These are phyloP conservation scores for Tylopilus cervinicoccineus DNA, from an alignment of 768 basidiomycete species.

Conservation along the genomic window DNA sequence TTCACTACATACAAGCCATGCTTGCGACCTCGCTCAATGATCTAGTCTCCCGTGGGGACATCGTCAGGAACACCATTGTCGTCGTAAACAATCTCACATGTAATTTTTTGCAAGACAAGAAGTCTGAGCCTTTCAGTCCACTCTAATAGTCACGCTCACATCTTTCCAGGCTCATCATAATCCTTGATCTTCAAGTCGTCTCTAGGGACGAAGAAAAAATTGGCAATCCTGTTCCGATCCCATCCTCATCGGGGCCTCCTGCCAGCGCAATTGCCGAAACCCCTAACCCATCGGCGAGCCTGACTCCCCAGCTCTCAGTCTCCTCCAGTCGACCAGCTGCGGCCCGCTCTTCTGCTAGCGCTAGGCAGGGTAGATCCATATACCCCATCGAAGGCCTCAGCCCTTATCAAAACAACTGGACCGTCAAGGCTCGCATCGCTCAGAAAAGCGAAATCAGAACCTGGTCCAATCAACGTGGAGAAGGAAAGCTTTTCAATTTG, in stretches of 20 bases:
- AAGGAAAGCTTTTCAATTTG: constrained; percentile 92
- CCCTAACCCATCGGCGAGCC: constrained; percentile 28
- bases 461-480: constrained; percentile 88
- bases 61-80: constrained; percentile 66
- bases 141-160: constrained; percentile 1
- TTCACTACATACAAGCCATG: constrained; percentile 88
- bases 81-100: constrained; percentile 73
- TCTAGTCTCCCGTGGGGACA: constrained; percentile 57
- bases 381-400: constrained; percentile 93
- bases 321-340: constrained; percentile 16
- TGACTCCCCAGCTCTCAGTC: constrained; percentile 25
- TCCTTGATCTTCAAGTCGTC: constrained; percentile 63
- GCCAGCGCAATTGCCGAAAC: constrained; percentile 20
- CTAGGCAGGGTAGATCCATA: constrained; percentile 30
- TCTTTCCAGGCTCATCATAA: constrained; percentile 66
- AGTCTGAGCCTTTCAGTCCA: constrained; percentile 37
- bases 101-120: constrained; percentile 80
- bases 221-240: constrained; percentile 51
- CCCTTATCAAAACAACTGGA: constrained; percentile 99
- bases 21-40: constrained; percentile 86
- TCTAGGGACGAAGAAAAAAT: constrained; percentile 62
- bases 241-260: constrained; percentile 31
- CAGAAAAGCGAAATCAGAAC: constrained; percentile 84
- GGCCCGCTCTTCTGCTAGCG: constrained; percentile 12
- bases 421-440: constrained; percentile 91